Conservation (phyloP, 495 filamentous ascomycete genomes). For the Podospora pseudocomata region DNA sequence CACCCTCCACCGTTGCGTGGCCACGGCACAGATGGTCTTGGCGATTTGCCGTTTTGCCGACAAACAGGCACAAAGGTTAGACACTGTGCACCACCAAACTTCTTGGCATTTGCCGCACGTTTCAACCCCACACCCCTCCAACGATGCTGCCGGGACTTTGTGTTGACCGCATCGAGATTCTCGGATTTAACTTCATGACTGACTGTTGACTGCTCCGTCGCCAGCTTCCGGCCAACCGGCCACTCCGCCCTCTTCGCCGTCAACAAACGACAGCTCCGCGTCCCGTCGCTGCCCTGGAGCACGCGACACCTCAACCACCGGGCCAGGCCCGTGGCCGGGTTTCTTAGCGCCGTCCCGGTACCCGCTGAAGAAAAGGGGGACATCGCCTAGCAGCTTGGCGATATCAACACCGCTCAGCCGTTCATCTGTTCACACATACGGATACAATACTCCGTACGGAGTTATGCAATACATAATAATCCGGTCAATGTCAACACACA, state of each 20-base stretch:
- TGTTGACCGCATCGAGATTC: not conserved
- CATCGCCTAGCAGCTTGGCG: not conserved
- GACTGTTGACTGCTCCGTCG: too few species aligned
- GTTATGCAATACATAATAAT: too few species aligned
- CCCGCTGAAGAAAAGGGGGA: not conserved
- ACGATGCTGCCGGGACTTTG: not conserved
- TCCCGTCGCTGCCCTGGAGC: not conserved
- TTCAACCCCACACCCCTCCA: not conserved
- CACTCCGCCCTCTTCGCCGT: not conserved
- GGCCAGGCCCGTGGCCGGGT: not conserved
- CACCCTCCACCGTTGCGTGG: not conserved
- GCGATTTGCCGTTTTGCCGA: slow-evolving; percentile 6
- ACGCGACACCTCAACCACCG: not conserved
- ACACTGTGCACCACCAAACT: not conserved
- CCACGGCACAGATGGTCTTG: not conserved
- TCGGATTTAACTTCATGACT: too few species aligned
- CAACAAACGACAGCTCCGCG: not conserved
- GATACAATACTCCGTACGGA: not conserved
- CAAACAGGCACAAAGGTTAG: not conserved
- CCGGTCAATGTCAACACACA: too few species aligned
- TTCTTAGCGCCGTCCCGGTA: not conserved
- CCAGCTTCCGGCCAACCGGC: too few species aligned
- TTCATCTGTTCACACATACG: not conserved
- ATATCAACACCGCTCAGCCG: not conserved
- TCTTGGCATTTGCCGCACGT: not conserved